Conservation (phyloP, 2,329 filamentous ascomycete genomes). For the Chaetomiaceae sp. region DNA sequence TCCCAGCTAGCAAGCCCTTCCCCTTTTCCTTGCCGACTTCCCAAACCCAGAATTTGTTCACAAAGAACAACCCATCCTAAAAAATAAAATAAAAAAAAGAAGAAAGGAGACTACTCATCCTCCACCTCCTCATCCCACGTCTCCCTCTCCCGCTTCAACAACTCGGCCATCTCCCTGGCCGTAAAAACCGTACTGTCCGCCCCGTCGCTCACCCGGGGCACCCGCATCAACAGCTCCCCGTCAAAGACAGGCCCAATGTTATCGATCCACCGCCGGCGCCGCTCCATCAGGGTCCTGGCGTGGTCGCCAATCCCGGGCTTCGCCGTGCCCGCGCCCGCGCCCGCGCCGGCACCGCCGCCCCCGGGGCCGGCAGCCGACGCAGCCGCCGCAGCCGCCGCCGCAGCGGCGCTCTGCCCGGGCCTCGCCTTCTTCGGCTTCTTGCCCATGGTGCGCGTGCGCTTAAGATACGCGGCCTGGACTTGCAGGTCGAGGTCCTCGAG, state of each 20-base stretch:
- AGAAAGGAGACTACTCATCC: slow-evolving; percentile 36
- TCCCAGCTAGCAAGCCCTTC: too few species aligned
- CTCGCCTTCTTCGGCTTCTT: slow-evolving; percentile 90
- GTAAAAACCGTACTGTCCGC: slow-evolving; percentile 69
- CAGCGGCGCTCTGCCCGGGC: slow-evolving; percentile 52
- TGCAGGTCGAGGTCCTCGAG: slow-evolving; percentile 94
- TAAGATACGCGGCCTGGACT: slow-evolving; percentile 91
- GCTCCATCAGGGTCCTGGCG: slow-evolving; percentile 88
- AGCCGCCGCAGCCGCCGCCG: slow-evolving; percentile 32
- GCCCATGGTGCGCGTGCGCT: slow-evolving; percentile 88
- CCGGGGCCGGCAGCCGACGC: slow-evolving; percentile 49
- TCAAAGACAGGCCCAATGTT: slow-evolving; percentile 89
- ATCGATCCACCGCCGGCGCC: slow-evolving; percentile 82
- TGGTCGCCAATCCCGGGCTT: slow-evolving; percentile 84
- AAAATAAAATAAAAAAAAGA: background rate
- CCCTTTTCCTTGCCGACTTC: too few species aligned
- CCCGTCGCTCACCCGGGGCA: slow-evolving; percentile 65
- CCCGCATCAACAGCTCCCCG: slow-evolving; percentile 67
- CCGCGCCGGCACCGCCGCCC: slow-evolving; percentile 37
- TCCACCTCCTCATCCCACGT: slow-evolving; percentile 77
- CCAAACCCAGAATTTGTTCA: too few species aligned
- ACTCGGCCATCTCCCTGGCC: slow-evolving; percentile 63
- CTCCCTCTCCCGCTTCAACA: slow-evolving; percentile 72
- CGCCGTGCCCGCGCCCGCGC: slow-evolving; percentile 56
- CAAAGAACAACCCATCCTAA: background rate